phyloP scores from a whole-genome alignment of 2,329 filamentous ascomycete genomes.

The Aspergillus udagawae region DNA sequence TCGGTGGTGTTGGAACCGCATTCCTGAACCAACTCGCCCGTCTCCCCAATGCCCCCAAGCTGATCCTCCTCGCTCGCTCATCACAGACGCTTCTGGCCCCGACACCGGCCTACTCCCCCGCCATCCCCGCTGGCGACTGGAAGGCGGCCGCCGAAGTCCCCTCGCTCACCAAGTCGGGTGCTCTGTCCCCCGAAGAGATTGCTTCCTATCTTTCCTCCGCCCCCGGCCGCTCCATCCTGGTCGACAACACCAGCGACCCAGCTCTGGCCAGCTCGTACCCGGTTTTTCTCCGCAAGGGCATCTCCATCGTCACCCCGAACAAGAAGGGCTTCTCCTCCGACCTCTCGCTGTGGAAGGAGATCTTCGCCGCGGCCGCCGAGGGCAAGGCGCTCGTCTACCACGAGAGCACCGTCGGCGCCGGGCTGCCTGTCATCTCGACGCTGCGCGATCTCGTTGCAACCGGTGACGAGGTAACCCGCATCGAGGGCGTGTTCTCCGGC shows the following conservation, averaged over 20 bases:
- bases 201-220: constrained; percentile 73
- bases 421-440: constrained; percentile 88
- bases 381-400: constrained; percentile 79
- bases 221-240: constrained; percentile 73
- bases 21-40: constrained; percentile 79
- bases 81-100: constrained; percentile 74
- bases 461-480: constrained; percentile 83
- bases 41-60: constrained; percentile 65
- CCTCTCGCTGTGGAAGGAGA: constrained; percentile 78
- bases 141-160: constrained; percentile 58
- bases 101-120: constrained; percentile 63
- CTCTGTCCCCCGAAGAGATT: constrained; percentile 63
- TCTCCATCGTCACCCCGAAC: constrained; percentile 93
- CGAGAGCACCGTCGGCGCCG: constrained; percentile 90
- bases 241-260: constrained; percentile 95
- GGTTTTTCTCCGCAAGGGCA: constrained; percentile 70
- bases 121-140: constrained; percentile 55
- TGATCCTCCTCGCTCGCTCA: constrained; percentile 83
- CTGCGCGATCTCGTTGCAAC: constrained; percentile 92
- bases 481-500: constrained; percentile 95
- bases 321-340: constrained; percentile 94
- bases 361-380: constrained; percentile 67
- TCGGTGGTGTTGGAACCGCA: constrained; percentile 86
- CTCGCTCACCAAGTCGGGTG: constrained; percentile 47
- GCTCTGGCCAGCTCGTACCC: constrained; percentile 82